Base-by-base conservation (phyloP, 306 rosid species). In the Cicer pinnatifidum region DNA sequence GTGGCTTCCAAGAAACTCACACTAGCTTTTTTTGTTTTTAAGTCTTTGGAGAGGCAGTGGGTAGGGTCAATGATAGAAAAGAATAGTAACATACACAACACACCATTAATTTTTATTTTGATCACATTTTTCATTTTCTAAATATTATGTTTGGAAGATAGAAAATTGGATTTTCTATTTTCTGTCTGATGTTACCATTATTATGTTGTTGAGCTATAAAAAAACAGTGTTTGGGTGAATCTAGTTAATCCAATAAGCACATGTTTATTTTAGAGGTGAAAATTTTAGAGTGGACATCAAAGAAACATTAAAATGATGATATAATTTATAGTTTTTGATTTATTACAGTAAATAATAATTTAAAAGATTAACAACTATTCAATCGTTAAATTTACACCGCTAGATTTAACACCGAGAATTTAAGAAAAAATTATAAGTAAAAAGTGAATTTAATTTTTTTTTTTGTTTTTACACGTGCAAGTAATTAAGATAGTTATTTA, bases 1-100 rank as follows among this genome's bases (percentile, higher is more conserved):
- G 96, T 89, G 88, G 85, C 90, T 92, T 92, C 89, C 92, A 87
- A 88, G 96, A 90, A 92, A 87, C 89, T 79, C 58, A 78, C 90
- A 87, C 80, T 66, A 68, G 54, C 73, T 76, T 73, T 78, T 82
- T 79, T 56, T 78, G 50, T 80, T 82, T 79, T 51, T 78, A 33
- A 40, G 54, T 60, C 56, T 61, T 12, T 53, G 41, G 83, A 56
- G 76, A 59, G 38, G 68, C 51, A 71, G n/a, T 48, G 61, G 39
- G 48, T 72, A 78, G 83, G 81, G 75, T 84, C 54, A 41, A 72
- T 72, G 67, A 62, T 73, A 81, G 57, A 56, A 73, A 67, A 52
- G 11, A 68, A 68, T 43, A 46, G 17, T 28, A 33, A 80, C 35
- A 50, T 1, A 69, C 46, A 59, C 65, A 59, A 59, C 45, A 41